Evolutionary conservation across 345 rosid species (phyloP).

Genomic region (Stellera chamaejasme): DNA sequence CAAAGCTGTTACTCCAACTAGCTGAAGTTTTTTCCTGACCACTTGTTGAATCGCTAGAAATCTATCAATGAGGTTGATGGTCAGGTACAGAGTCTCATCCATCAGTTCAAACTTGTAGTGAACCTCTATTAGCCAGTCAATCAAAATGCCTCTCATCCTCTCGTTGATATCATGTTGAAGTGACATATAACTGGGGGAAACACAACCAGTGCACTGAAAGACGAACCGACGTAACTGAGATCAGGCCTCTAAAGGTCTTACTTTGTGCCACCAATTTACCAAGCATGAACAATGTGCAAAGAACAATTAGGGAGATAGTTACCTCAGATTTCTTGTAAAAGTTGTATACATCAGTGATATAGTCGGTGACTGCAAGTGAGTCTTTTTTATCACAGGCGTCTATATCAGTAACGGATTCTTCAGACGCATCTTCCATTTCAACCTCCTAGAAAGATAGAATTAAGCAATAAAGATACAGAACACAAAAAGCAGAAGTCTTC

Average conservation of each 20-base stretch:
- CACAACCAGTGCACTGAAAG: conserved; percentile 49
- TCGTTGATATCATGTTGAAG: conserved; percentile 73
- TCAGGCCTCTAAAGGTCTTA: neutral
- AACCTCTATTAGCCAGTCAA: conserved; percentile 99
- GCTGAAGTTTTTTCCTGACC: conserved; percentile 87
- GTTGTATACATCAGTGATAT: conserved; percentile 55
- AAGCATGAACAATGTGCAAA: neutral
- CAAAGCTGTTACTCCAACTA: conserved; percentile 92
- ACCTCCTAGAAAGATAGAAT: conserved; percentile 45
- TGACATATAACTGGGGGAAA: conserved; percentile 60
- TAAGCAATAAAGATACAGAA: conserved; percentile 5
- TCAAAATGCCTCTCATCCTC: conserved; percentile 86
- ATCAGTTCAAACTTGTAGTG: conserved; percentile 97
- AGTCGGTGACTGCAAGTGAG: conserved; percentile 78
- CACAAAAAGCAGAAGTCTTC: too few species aligned
- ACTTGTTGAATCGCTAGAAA: conserved; percentile 62
- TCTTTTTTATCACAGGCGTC: conserved; percentile 60
- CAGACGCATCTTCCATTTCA: conserved; percentile 75
- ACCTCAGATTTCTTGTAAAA: conserved; percentile 86
- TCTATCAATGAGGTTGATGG: conserved; percentile 87
- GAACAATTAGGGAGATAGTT: neutral
- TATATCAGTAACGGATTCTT: conserved; percentile 54
- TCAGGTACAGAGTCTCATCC: conserved; percentile 92
- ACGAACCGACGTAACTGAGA: conserved; percentile 6
- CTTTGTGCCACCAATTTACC: neutral